Evolutionary conservation across 148 eudicot genomes (phyloP).

Genomic region (Chenopodium suecicum): DNA sequence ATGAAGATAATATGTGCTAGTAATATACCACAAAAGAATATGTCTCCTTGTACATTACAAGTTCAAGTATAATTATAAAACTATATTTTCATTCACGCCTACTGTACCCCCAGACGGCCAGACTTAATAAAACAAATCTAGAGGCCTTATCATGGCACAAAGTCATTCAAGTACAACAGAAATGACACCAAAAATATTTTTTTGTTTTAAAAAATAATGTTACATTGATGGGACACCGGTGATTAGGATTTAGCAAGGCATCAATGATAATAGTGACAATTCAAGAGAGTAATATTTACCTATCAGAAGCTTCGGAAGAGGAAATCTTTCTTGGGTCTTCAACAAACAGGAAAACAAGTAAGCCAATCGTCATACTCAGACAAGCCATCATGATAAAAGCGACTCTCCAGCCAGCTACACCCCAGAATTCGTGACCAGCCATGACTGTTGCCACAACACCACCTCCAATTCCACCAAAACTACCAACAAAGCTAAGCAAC

Average conservation of each 20-base stretch:
- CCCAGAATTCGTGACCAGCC: conserved; percentile 79
- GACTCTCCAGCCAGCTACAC: conserved; percentile 84
- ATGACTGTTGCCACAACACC: conserved; percentile 82
- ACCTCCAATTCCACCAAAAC: conserved; percentile 86
- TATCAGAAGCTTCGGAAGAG: conserved; percentile 34
- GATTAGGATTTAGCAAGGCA: neutral
- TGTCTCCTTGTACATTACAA: neutral
- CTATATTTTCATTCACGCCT: neutral
- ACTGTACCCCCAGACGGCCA: neutral
- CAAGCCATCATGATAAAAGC: conserved; percentile 74
- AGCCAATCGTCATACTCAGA: conserved; percentile 59
- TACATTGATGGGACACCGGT: neutral
- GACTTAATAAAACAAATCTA: neutral
- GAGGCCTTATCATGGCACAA: neutral
- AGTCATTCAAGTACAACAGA: neutral
- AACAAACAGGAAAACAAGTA: conserved; percentile 74
- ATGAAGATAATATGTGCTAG: neutral
- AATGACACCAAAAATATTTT: neutral
- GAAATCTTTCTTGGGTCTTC: conserved; percentile 58
- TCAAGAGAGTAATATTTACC: conserved; percentile 34
- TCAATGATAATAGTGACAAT: neutral
- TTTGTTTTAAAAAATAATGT: too few relatives aligned
- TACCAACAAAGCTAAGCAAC: conserved; percentile 72
- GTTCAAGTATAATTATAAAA: neutral
- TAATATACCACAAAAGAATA: too few relatives aligned